Conservation (phyloP, 2,329 filamentous ascomycete genomes). For the Pochonia chlamydosporia region DNA sequence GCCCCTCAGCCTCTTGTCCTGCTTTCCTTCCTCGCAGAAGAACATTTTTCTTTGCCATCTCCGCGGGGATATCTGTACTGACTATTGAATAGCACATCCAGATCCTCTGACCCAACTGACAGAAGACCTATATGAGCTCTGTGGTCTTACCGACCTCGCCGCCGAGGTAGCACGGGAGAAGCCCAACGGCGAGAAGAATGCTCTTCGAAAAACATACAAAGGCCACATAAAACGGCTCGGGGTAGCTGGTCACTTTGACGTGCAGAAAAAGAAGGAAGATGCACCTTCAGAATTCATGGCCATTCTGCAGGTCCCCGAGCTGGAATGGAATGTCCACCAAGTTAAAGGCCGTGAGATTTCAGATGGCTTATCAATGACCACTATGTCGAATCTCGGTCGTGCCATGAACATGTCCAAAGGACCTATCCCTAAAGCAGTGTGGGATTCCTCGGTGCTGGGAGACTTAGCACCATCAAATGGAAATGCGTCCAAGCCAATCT, state of each 20-base stretch:
- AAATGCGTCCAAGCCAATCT: conserved; percentile 33
- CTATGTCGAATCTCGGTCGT: conserved; percentile 37
- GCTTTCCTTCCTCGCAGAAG: conserved; percentile 14
- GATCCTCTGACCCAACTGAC: conserved; percentile 42
- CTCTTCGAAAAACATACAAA: conserved; percentile 62
- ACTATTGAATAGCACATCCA: conserved; percentile 38
- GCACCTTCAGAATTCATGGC: conserved; percentile 46
- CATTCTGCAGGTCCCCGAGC: conserved; percentile 45
- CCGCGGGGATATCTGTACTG: conserved; percentile 17
- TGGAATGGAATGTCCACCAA: conserved; percentile 51
- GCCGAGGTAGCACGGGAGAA: conserved; percentile 57
- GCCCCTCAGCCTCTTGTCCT: conserved; percentile 39
- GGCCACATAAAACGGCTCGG: conserved; percentile 60
- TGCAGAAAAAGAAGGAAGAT: conserved; percentile 46
- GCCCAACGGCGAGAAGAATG: conserved; percentile 62
- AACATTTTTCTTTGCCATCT: conserved; percentile 18
- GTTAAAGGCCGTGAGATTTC: conserved; percentile 50
- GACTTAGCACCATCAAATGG: conserved; percentile 42
- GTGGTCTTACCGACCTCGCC: conserved; percentile 50
- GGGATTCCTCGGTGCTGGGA: conserved; percentile 54
- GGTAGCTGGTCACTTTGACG: conserved; percentile 56
- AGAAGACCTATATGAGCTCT: conserved; percentile 55
- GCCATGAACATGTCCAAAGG: conserved; percentile 55
- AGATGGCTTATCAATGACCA: conserved; percentile 43
- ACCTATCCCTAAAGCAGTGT: conserved; percentile 45